These are phyloP conservation scores for Mariannaea sp. DNA, from an alignment of 2,329 filamentous ascomycete species.

Conservation along the genomic window DNA sequence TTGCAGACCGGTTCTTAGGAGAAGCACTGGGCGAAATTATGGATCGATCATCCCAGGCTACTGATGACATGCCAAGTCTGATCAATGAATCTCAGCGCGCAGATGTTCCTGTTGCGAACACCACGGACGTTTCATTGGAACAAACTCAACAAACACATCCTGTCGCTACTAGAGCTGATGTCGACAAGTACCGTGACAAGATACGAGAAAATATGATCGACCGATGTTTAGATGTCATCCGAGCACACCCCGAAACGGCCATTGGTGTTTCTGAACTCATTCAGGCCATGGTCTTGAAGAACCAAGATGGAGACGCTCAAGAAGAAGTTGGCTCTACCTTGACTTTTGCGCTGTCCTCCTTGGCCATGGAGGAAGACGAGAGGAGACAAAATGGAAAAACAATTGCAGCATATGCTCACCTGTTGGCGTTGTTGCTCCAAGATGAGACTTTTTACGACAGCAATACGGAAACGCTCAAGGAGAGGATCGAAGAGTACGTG, in stretches of 20 bases:
- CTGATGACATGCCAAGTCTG: conserved; percentile 29
- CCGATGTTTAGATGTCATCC: conserved; percentile 86
- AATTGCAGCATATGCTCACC: conserved; percentile 88
- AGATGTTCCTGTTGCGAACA: conserved; percentile 13
- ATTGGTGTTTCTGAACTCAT: conserved; percentile 92
- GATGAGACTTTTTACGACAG: conserved; percentile 79
- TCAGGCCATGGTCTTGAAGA: conserved; percentile 67
- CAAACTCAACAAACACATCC: conserved; percentile 22
- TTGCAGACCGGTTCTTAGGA: conserved; percentile 32
- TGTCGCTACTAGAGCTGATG: conserved; percentile 66
- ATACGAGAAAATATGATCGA: conserved; percentile 82
- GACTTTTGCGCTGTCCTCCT: conserved; percentile 79
- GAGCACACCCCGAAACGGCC: conserved; percentile 83
- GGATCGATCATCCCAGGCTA: conserved; percentile 29
- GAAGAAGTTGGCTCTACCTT: conserved; percentile 82
- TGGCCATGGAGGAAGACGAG: conserved; percentile 63
- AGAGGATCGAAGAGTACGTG: conserved; percentile 76
- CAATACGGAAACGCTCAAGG: conserved; percentile 74
- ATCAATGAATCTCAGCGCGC: conserved; percentile 28
- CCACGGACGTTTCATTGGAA: conserved; percentile 23
- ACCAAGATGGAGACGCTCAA: conserved; percentile 59
- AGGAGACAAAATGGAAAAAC: conserved; percentile 66
- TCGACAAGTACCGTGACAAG: conserved; percentile 75
- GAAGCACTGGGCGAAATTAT: conserved; percentile 40
- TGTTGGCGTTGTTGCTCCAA: conserved; percentile 86